phyloP scores from a whole-genome alignment of 2,329 filamentous ascomycete species.

The Fusarium euwallaceae region DNA sequence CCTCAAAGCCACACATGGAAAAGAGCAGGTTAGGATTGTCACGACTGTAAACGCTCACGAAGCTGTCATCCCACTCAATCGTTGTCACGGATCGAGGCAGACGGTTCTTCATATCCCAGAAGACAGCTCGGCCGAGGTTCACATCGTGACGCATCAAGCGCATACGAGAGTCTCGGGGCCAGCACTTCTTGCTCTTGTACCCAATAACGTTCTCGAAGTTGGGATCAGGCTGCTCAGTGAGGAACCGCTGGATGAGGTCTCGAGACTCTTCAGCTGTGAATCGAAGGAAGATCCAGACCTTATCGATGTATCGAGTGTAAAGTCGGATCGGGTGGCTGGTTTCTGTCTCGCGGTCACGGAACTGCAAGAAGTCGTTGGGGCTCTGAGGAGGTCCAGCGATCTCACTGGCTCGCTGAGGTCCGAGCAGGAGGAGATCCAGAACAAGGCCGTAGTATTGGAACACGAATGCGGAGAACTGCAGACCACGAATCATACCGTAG shows the following conservation, averaged over 20 bases:
- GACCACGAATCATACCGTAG: conserved; percentile 96
- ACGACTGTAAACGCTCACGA: conserved; percentile 96
- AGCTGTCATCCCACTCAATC: conserved; percentile 99
- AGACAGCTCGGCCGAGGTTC: conserved; percentile 95
- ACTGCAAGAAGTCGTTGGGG: conserved; percentile 98
- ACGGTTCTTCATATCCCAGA: conserved; percentile 99
- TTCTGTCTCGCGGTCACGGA: conserved; percentile 92
- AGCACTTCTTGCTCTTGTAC: conserved; percentile 99
- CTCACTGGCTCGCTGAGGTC: conserved; percentile 95
- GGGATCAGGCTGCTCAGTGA: conserved; percentile 97
- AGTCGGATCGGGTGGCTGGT: conserved; percentile 93
- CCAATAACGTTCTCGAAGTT: conserved; percentile 99
- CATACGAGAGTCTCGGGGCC: conserved; percentile 98
- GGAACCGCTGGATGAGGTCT: conserved; percentile 95
- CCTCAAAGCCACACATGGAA: conserved; percentile 98
- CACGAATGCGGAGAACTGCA: conserved; percentile 98
- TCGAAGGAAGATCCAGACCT: conserved; percentile 97
- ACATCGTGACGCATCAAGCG: conserved; percentile 98
- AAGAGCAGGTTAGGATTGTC: conserved; percentile 98
- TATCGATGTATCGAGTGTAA: conserved; percentile 98
- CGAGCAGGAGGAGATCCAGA: conserved; percentile 90
- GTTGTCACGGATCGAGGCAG: conserved; percentile 95
- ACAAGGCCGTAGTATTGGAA: conserved; percentile 99
- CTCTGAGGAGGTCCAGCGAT: conserved; percentile 94
- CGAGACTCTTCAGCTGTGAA: conserved; percentile 95